Evolutionary conservation across 805 yeast genomes (phyloP).

Genomic region (Barnettozyma populi): DNA sequence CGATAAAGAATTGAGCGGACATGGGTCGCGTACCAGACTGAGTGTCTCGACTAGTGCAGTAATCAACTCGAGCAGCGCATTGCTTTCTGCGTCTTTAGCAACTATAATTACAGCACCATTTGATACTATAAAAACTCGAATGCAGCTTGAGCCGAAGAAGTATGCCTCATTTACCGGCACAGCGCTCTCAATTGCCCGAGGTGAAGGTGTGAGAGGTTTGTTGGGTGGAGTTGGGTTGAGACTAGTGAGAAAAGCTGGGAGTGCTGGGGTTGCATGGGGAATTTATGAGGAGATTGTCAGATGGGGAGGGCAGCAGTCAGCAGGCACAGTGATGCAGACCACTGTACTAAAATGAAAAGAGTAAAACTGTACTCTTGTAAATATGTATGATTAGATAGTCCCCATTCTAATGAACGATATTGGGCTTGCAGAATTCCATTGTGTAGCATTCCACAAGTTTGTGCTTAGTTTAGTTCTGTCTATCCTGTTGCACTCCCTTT

Average conservation of each 20-base stretch:
- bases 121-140: slow-evolving; percentile 87
- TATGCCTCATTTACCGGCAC: slow-evolving; percentile 41
- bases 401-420: too few species aligned
- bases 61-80: slow-evolving; percentile 72
- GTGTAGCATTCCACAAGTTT: neutral
- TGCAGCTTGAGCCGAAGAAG: slow-evolving; percentile 62
- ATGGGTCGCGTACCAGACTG: neutral
- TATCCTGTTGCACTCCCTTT: too few species aligned
- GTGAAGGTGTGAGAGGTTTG: slow-evolving; percentile 48
- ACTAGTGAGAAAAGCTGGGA: slow-evolving; percentile 75
- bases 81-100: slow-evolving; percentile 69
- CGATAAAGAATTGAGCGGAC: neutral
- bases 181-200: slow-evolving; percentile 30
- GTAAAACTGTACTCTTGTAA: neutral
- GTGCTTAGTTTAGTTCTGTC: neutral
- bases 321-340: neutral
- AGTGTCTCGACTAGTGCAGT: slow-evolving; percentile 41
- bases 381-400: neutral
- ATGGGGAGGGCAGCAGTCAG: slow-evolving; percentile 3
- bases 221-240: slow-evolving; percentile 84
- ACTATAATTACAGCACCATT: slow-evolving; percentile 91
- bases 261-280: slow-evolving; percentile 97
- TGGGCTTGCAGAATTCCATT: neutral
- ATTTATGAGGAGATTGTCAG: slow-evolving; percentile 84
- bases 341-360: neutral